Base-by-base conservation (phyloP, 2,329 filamentous ascomycete species). In the Phialophora expanda region DNA sequence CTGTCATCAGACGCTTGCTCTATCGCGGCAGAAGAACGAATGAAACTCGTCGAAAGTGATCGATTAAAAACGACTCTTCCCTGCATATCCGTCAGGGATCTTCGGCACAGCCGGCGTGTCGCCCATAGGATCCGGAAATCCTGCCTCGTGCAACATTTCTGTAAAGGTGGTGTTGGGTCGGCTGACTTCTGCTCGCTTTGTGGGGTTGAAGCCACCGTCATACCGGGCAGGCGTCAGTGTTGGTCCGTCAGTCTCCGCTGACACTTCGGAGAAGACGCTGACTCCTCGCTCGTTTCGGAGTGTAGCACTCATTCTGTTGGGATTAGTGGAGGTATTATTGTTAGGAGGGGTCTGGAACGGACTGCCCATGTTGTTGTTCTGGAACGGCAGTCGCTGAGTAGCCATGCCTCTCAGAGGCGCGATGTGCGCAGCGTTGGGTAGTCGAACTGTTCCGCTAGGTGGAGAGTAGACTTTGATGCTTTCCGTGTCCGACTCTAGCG, bases 381-480 rank as follows among this genome's bases (percentile, higher is more conserved):
- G 22, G 44, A 54, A 51, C 24, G 59, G 51, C 22, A 58, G 66
- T 32, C 69, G 63, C 56, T 70, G 68, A 12, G 67, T 62, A 34
- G 66, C 65, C 70, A 71, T 70, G 20, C 67, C 66, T 30, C 69
- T 51, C 28, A 73, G 44, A 38, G 71, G 71, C 12, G 71, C 65
- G 41, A 73, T 68, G 14, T 62, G 50, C 11, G 70, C 61, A 24
- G 61, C 60, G 32, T 63, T 64, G 48, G 68, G 69, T 28, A 62
- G 64, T 44, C 64, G 61, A 14, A 65, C 57, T 3, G 77, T 73
- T 46, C 73, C 72, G 8, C 75, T 75, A 4, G 76, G 77, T 0
- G 81, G 81, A 17, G 79, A 80, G 67, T 81, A 82, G 4, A 83
- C 76, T 59, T 76, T 78, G 67, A 83, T 83, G 67, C 77, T 82